phyloP scores from a whole-genome alignment of 768 basidiomycete species.

The Boletus rex-veris region DNA sequence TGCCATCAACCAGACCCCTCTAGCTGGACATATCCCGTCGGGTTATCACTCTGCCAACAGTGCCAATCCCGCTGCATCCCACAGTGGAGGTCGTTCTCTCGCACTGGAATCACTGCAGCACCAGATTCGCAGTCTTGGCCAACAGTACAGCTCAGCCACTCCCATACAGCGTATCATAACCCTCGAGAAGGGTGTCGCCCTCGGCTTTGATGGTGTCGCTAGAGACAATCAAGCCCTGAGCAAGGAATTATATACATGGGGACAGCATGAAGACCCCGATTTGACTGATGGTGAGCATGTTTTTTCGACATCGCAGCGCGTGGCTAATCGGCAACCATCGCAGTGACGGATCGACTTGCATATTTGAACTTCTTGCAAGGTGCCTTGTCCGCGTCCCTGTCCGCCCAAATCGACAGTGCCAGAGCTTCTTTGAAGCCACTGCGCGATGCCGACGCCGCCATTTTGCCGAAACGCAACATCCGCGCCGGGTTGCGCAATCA shows the following conservation, averaged over 20 bases:
- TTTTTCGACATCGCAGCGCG: not conserved
- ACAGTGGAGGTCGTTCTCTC: constrained; percentile 45
- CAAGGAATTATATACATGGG: constrained; percentile 86
- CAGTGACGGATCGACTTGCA: constrained; percentile 78
- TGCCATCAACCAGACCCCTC: constrained; percentile 59
- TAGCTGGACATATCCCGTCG: constrained; percentile 53
- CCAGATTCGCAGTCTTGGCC: constrained; percentile 68
- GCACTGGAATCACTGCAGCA: constrained; percentile 64
- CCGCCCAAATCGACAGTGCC: constrained; percentile 59
- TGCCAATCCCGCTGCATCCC: constrained; percentile 40
- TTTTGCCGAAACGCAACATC: constrained; percentile 59
- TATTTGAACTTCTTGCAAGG: constrained; percentile 79
- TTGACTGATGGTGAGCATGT: constrained; percentile 65
- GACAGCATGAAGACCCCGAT: constrained; percentile 66
- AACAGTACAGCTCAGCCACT: constrained; percentile 67
- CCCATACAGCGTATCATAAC: constrained; percentile 81
- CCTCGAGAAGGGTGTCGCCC: constrained; percentile 68
- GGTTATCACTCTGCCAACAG: constrained; percentile 30
- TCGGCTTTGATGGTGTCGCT: constrained; percentile 66
- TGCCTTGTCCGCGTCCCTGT: constrained; percentile 57
- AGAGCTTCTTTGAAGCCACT: constrained; percentile 67
- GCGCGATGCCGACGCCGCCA: constrained; percentile 61
- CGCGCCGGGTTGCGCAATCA: constrained; percentile 57
- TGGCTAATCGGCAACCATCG: not conserved
- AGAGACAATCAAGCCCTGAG: constrained; percentile 69